phyloP scores from a whole-genome alignment of 2,329 filamentous ascomycete species.

The Diaporthe longicolla region DNA sequence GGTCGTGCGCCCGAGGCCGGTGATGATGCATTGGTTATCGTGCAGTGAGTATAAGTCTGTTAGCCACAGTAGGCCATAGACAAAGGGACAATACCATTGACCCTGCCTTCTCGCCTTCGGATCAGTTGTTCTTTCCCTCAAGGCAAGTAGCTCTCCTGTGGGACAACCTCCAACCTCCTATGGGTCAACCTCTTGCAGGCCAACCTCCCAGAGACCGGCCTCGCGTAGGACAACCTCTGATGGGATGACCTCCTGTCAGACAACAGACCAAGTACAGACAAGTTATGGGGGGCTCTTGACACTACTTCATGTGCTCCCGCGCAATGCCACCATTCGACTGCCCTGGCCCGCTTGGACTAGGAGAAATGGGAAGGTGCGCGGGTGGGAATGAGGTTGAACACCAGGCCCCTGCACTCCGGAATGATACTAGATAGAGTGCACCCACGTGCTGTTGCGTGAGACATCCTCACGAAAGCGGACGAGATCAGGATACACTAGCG shows the following conservation, averaged over 20 bases:
- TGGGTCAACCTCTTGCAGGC: no score
- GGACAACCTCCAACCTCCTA: no score
- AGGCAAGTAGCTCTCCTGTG: background rate
- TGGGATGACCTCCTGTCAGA: no score
- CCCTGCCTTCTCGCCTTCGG: background rate
- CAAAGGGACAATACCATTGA: constrained; percentile 5
- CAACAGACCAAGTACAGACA: no score
- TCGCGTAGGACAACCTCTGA: no score
- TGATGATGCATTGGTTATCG: background rate
- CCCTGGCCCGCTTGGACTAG: background rate
- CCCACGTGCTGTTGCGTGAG: constrained; percentile 25
- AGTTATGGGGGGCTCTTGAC: background rate
- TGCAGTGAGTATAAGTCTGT: background rate
- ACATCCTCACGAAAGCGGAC: constrained; percentile 18
- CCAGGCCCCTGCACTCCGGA: constrained; percentile 4
- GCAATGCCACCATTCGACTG: background rate
- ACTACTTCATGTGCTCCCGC: background rate
- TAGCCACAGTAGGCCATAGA: background rate
- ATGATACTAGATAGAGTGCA: constrained; percentile 19
- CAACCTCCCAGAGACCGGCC: no score
- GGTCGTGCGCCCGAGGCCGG: constrained; percentile 22
- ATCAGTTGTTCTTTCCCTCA: background rate
- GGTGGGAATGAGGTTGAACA: constrained; percentile 12
- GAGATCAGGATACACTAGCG: background rate
- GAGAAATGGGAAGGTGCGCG: background rate